Conservation (phyloP, 345 rosid genomes). For the Ceriops decandra region DNA sequence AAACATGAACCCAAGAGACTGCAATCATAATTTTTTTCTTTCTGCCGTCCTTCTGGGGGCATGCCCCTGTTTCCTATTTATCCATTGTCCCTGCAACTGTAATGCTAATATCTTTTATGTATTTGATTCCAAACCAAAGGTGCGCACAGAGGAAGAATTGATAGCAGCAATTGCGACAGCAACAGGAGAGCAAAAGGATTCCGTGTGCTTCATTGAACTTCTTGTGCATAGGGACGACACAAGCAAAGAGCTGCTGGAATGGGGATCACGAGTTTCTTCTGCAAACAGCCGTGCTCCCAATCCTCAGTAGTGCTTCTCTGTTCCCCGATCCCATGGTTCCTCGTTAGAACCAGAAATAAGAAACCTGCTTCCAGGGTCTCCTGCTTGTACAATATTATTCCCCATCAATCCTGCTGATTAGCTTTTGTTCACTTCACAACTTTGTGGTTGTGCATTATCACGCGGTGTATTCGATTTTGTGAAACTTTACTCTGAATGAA, state of each 20-base stretch:
- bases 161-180: constrained; percentile 41
- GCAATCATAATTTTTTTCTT: neutral
- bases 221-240: constrained; percentile 70
- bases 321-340: neutral
- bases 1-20: no score
- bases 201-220: constrained; percentile 63
- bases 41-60: neutral
- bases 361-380: neutral
- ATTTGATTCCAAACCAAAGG: constrained; percentile 33
- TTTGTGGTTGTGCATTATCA: neutral
- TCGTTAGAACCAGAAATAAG: constrained; percentile 1
- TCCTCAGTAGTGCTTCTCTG: constrained; percentile 41
- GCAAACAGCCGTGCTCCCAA: constrained; percentile 73
- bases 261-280: constrained; percentile 71
- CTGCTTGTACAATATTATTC: neutral
- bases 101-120: neutral
- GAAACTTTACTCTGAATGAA: neutral
- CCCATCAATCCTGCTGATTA: no score
- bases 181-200: constrained; percentile 42
- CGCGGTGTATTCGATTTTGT: neutral
- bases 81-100: neutral
- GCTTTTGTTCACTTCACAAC: neutral
- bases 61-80: neutral
- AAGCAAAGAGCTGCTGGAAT: constrained; percentile 76
- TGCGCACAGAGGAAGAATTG: constrained; percentile 47